A percentile compares a stretch with the other conserved stretches of the same genome.
These are phyloP conservation scores for Pyricularia pennisetigena DNA, from an alignment of 2,329 filamentous ascomycete genomes.

Conservation along the genomic window DNA sequence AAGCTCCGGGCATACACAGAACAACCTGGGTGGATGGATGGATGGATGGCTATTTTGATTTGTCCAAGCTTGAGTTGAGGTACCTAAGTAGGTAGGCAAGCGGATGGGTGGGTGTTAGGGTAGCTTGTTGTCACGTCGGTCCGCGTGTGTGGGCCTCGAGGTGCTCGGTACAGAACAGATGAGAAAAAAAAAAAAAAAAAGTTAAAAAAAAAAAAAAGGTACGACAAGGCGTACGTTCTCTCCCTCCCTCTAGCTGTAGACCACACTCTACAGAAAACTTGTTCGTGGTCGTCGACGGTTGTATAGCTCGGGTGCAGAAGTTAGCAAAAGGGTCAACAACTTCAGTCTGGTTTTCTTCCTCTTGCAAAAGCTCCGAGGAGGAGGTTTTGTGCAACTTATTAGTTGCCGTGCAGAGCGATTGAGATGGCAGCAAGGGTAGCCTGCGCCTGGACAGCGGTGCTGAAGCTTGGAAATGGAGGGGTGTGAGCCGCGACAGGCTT, in stretches of 20 bases:
- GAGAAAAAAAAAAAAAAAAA: background rate
- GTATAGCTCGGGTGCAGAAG: background rate
- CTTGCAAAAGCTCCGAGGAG: constrained; percentile 1
- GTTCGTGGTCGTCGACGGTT: background rate
- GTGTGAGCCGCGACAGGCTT: constrained; percentile 10
- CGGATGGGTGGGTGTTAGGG: background rate
- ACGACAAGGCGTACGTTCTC: background rate
- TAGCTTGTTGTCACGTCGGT: background rate
- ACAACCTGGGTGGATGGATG: background rate
- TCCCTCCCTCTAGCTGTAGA: background rate
- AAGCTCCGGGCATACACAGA: background rate
- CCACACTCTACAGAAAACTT: background rate
- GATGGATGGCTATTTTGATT: background rate
- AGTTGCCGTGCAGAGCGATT: constrained; percentile 12
- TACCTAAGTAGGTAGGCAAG: background rate
- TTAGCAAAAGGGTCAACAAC: background rate
- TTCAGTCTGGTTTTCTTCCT: background rate
- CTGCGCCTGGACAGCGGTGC: constrained; percentile 3
- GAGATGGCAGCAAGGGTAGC: constrained; percentile 5
- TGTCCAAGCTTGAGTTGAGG: background rate
- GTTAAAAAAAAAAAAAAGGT: background rate
- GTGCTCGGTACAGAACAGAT: background rate
- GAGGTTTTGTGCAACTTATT: constrained; percentile 38
- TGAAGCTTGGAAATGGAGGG: constrained; percentile 5
- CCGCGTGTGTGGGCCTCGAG: background rate